Conservation (phyloP, 768 basidiomycete genomes). For the Kwoniella pini region DNA sequence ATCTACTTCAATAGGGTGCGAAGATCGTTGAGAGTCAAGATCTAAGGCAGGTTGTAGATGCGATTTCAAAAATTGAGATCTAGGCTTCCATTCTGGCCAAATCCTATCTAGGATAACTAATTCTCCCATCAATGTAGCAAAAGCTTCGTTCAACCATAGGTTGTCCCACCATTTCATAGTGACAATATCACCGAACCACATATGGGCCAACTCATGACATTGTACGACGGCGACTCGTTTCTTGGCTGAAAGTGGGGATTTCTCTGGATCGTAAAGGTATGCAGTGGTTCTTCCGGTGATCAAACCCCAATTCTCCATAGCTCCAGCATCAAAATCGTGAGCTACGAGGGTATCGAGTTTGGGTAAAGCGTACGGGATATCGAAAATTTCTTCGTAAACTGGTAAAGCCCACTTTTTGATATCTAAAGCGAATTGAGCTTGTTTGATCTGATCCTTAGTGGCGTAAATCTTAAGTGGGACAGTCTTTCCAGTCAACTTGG, state of each 20-base stretch:
- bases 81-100: constrained; percentile 78
- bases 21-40: constrained; percentile 81
- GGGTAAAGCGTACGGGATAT: constrained; percentile 87
- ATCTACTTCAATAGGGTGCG: constrained; percentile 89
- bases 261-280: constrained; percentile 76
- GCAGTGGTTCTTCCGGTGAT: constrained; percentile 85
- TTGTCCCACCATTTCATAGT: constrained; percentile 69
- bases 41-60: constrained; percentile 74
- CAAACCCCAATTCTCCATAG: constrained; percentile 77
- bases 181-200: constrained; percentile 85
- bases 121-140: constrained; percentile 88
- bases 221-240: constrained; percentile 76
- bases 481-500: constrained; percentile 75
- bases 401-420: constrained; percentile 78
- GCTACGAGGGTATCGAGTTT: constrained; percentile 91
- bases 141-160: constrained; percentile 61
- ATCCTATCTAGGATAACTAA: constrained; percentile 72
- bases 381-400: constrained; percentile 88
- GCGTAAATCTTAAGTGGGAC: constrained; percentile 84
- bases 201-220: constrained; percentile 66
- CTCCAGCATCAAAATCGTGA: constrained; percentile 81
- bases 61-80: constrained; percentile 75
- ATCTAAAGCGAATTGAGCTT: constrained; percentile 81
- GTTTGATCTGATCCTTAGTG: constrained; percentile 77
- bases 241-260: constrained; percentile 69